These are phyloP conservation scores for Basipetospora sp. DNA, from an alignment of 2,329 filamentous ascomycete genomes.

Conservation along the genomic window DNA sequence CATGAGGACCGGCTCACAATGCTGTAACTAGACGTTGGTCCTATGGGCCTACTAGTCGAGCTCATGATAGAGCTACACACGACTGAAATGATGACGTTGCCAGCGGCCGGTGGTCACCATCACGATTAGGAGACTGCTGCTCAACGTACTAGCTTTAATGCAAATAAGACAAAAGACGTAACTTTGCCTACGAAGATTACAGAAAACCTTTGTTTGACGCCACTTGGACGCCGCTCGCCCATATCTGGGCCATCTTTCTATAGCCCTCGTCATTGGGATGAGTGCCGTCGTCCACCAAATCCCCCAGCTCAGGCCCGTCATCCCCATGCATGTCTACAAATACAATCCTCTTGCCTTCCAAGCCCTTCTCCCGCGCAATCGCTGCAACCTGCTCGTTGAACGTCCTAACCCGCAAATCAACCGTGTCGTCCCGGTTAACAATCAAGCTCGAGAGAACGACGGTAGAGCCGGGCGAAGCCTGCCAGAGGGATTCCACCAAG, in stretches of 20 bases:
- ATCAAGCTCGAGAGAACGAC: conserved; percentile 26
- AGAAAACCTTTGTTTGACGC: conserved; percentile 10
- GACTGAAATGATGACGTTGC: no score
- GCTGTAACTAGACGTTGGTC: no score
- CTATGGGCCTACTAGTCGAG: no score
- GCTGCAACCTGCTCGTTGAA: conserved; percentile 16
- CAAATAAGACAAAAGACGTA: no score
- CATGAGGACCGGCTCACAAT: no score
- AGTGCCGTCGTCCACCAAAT: conserved; percentile 21
- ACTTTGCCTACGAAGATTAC: background rate
- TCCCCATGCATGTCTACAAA: conserved; percentile 25
- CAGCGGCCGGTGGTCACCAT: no score
- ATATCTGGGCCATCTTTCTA: conserved; percentile 21
- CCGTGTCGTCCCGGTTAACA: conserved; percentile 14
- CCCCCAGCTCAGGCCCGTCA: conserved; percentile 14
- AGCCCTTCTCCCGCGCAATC: conserved; percentile 14
- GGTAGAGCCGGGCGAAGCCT: conserved; percentile 17
- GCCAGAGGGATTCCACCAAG: conserved; percentile 22
- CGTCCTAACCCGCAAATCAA: conserved; percentile 12
- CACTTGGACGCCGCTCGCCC: conserved; percentile 15
- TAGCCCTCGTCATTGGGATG: conserved; percentile 22
- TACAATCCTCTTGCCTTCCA: conserved; percentile 18
- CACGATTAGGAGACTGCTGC: no score
- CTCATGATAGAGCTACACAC: no score
- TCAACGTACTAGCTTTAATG: no score